phyloP scores from a whole-genome alignment of 2,329 filamentous ascomycete genomes.

The Phaeosphaeria sp. region DNA sequence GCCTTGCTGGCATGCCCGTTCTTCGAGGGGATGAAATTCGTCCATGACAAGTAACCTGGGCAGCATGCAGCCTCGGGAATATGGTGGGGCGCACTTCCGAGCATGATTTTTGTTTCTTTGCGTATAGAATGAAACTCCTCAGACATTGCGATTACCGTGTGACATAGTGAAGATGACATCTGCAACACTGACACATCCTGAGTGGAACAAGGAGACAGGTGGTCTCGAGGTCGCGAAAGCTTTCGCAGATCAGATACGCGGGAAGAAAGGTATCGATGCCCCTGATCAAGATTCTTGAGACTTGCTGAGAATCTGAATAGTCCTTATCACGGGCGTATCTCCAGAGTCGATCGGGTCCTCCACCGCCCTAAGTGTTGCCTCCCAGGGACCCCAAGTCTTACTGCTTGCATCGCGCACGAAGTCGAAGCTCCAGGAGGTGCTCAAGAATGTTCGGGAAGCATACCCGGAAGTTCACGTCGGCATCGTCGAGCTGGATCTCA shows the following conservation, averaged over 20 bases:
- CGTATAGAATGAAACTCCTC: not conserved
- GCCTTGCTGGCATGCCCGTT: not conserved
- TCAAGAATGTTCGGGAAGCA: conserved; percentile 41
- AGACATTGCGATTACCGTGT: not conserved
- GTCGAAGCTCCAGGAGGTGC: conserved; percentile 51
- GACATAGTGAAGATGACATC: conserved; percentile 10
- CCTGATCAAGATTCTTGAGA: not conserved
- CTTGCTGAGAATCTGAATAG: conserved; percentile 14
- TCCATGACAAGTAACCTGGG: not conserved
- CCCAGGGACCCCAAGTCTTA: conserved; percentile 33
- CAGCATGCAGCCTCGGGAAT: not conserved
- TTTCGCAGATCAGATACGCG: conserved; percentile 34
- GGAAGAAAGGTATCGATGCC: conserved; percentile 29
- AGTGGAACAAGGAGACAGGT: conserved; percentile 40
- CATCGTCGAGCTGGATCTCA: conserved; percentile 46
- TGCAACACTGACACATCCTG: conserved; percentile 42
- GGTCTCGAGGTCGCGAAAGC: conserved; percentile 41
- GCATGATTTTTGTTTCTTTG: not conserved
- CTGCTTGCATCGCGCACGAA: conserved; percentile 52
- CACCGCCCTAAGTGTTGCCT: conserved; percentile 35
- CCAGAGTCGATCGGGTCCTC: conserved; percentile 41
- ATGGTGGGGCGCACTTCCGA: not conserved
- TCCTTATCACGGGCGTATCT: conserved; percentile 49
- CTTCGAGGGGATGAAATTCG: not conserved
- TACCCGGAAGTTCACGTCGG: conserved; percentile 34